Conservation (phyloP, 2,329 filamentous ascomycete genomes). For the Teratosphaeria epicoccoides region DNA sequence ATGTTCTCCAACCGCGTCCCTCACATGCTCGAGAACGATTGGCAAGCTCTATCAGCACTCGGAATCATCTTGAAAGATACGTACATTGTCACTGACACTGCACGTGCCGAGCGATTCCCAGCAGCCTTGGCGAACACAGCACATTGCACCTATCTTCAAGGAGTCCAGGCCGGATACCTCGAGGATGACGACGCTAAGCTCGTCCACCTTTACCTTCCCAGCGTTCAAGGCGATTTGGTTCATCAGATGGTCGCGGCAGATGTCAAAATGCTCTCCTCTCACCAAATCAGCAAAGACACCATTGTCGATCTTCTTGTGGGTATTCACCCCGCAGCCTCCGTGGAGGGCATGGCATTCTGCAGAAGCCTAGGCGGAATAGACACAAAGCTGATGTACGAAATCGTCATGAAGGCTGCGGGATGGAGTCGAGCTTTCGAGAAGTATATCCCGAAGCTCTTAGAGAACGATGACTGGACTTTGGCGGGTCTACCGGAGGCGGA, state of each 20-base stretch:
- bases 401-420: constrained; percentile 39
- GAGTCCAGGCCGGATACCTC: constrained; percentile 47
- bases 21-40: constrained; percentile 42
- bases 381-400: constrained; percentile 34
- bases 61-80: constrained; percentile 40
- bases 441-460: constrained; percentile 25
- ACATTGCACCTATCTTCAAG: constrained; percentile 55
- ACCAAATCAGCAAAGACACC: constrained; percentile 27
- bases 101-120: constrained; percentile 47
- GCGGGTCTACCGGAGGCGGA: constrained; percentile 28
- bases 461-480: constrained; percentile 25
- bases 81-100: constrained; percentile 57
- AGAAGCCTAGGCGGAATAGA: constrained; percentile 34
- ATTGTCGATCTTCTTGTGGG: constrained; percentile 32
- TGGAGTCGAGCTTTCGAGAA: constrained; percentile 36
- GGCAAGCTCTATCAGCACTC: constrained; percentile 35
- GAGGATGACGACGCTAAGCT: constrained; percentile 46
- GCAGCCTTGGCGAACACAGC: constrained; percentile 51
- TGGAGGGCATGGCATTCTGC: constrained; percentile 40
- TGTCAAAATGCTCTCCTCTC: constrained; percentile 27
- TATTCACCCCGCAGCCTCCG: constrained; percentile 40
- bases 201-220: constrained; percentile 42
- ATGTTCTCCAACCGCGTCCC: constrained; percentile 49
- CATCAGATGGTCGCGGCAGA: constrained; percentile 25
- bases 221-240: constrained; percentile 23